phyloP scores from a whole-genome alignment of 2,329 filamentous ascomycete species.

The Ascochyta pisi region DNA sequence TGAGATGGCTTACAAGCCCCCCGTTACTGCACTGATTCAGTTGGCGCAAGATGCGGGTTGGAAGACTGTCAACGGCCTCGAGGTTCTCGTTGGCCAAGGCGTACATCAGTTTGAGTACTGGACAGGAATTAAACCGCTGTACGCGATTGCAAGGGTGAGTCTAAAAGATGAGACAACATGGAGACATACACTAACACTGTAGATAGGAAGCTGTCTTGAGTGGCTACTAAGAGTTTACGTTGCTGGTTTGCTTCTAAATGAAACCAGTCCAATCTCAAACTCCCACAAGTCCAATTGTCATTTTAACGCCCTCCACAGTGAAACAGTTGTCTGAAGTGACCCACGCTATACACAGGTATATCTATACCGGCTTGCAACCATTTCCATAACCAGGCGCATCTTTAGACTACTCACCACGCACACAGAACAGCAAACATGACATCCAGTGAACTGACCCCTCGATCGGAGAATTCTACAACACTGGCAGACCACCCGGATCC shows the following conservation, averaged over 20 bases:
- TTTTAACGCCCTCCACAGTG: background rate
- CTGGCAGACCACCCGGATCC: background rate
- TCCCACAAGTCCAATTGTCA: background rate
- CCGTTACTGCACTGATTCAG: slow-evolving; percentile 82
- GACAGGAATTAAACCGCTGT: slow-evolving; percentile 81
- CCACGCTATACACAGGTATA: background rate
- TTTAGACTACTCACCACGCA: background rate
- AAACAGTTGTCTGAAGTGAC: background rate
- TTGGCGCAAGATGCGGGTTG: slow-evolving; percentile 80
- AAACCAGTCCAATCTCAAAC: background rate
- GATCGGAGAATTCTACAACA: background rate
- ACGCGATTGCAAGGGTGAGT: slow-evolving; percentile 69
- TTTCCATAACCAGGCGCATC: background rate
- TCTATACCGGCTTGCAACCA: background rate
- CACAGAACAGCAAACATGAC: background rate
- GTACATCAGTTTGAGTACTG: slow-evolving; percentile 86
- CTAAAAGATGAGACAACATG: background rate
- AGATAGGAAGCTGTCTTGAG: slow-evolving; percentile 31
- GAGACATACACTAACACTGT: slow-evolving; percentile 6
- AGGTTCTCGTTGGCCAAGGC: slow-evolving; percentile 87
- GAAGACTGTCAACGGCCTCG: slow-evolving; percentile 83
- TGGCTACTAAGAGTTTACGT: slow-evolving; percentile 2
- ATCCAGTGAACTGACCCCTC: no score
- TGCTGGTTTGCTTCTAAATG: background rate
- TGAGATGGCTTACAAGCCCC: slow-evolving; percentile 97